Conservation (phyloP, 139 green algal species). For the Chlamydomonas applanata region DNA sequence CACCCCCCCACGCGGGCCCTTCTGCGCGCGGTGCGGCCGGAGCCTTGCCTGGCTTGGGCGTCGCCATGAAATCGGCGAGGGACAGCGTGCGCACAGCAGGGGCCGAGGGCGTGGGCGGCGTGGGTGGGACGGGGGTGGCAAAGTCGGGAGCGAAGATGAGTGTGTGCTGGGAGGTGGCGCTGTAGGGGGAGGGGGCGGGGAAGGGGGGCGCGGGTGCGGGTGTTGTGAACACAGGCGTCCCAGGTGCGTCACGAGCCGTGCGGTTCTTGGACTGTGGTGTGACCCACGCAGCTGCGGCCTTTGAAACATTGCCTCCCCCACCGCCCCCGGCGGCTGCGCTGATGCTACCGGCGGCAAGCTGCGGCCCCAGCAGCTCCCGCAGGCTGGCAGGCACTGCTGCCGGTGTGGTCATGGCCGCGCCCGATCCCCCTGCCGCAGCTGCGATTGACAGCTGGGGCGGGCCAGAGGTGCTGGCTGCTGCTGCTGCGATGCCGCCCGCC, state of each 20-base stretch:
- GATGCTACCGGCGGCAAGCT: neutral
- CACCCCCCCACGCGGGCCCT: neutral
- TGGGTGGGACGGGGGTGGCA: neutral
- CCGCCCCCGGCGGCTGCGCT: neutral
- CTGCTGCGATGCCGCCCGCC: neutral
- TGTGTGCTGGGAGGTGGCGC: too few species aligned
- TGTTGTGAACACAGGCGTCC: neutral
- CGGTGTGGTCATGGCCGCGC: neutral
- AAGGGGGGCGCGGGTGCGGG: neutral
- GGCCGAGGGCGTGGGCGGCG: neutral
- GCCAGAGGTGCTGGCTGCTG: neutral
- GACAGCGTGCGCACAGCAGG: constrained; percentile 14
- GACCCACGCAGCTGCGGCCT: too few species aligned
- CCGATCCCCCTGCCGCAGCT: neutral
- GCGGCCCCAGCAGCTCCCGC: constrained; percentile 3
- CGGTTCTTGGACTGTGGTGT: too few species aligned
- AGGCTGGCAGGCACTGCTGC: neutral
- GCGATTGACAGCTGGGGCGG: neutral
- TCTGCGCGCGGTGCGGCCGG: neutral
- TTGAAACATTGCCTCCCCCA: too few species aligned
- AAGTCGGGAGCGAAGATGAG: too few species aligned
- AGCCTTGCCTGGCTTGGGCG: neutral
- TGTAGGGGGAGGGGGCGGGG: too few species aligned
- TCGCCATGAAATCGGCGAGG: constrained; percentile 26
- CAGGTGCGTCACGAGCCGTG: too few species aligned